Evolutionary conservation across 805 yeast species (phyloP).

Genomic region (Barnettozyma sp.): DNA sequence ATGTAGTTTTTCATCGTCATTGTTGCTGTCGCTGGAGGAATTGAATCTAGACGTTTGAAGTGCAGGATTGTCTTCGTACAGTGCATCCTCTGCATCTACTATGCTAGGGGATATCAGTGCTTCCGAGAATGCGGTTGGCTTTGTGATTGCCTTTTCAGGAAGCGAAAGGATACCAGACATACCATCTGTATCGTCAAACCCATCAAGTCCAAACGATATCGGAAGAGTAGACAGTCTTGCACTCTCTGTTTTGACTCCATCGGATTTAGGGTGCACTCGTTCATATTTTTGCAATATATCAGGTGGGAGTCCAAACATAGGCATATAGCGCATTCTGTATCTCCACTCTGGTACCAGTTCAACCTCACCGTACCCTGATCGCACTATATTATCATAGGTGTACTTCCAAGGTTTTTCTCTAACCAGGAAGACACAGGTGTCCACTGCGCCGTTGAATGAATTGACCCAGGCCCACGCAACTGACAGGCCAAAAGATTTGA

Average conservation of each 20-base stretch:
- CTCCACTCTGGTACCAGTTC: slow-evolving; percentile 34
- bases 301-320: slow-evolving; percentile 40
- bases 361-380: slow-evolving; percentile 17
- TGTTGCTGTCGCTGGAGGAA: not conserved
- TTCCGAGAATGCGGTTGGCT: not conserved
- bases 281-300: slow-evolving; percentile 5
- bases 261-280: not conserved
- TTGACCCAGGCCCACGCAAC: slow-evolving; percentile 69
- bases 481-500: slow-evolving; percentile 56
- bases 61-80: not conserved
- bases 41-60: not conserved
- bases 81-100: too few relatives aligned
- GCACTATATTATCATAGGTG: slow-evolving; percentile 26
- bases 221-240: slow-evolving; percentile 1
- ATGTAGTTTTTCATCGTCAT: not conserved
- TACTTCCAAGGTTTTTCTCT: slow-evolving; percentile 77
- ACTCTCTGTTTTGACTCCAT: not conserved
- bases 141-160: not conserved
- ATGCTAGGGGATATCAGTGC: not conserved
- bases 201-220: not conserved
- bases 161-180: not conserved
- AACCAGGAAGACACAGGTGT: slow-evolving; percentile 64
- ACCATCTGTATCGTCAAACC: not conserved
- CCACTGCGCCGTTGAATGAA: slow-evolving; percentile 75
- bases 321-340: slow-evolving; percentile 32